Percentiles rank a stretch among this genome's conserved stretches.
Conservation (phyloP, 1,284 basidiomycete species). For the Melampsora larici-populina region DNA sequence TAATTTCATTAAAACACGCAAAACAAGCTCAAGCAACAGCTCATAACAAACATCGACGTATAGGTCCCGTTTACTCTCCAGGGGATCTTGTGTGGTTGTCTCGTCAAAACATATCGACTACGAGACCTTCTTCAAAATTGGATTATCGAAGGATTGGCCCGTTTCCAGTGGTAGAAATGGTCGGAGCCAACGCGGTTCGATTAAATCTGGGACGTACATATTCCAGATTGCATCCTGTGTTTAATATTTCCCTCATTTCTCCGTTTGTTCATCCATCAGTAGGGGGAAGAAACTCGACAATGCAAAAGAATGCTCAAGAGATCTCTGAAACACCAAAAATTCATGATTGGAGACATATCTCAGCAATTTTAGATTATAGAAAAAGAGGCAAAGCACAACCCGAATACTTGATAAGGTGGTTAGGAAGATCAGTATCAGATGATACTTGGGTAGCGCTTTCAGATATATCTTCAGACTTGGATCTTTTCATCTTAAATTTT, state of each 20-base stretch:
- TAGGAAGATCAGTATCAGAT: no score
- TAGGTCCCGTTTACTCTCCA: not conserved
- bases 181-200: not conserved
- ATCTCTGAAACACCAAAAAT: not conserved
- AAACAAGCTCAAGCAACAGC: not conserved
- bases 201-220: not conserved
- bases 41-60: not conserved
- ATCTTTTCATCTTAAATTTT: no score
- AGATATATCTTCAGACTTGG: no score
- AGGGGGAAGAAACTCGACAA: not conserved
- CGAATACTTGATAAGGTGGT: not conserved
- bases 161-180: slow-evolving; percentile 1
- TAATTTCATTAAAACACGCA: not conserved
- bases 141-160: slow-evolving; percentile 12
- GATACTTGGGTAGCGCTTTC: no score
- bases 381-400: not conserved
- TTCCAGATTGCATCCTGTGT: no score
- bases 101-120: no score
- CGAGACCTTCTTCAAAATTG: slow-evolving; percentile 16
- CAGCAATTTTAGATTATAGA: not conserved
- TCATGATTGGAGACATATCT: not conserved
- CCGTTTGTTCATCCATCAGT: not conserved
- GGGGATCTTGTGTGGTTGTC: slow-evolving; percentile 23
- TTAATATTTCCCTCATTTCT: not conserved
- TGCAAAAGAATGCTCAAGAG: not conserved